phyloP scores from a whole-genome alignment of 495 filamentous ascomycete genomes.

The Collariella sp. region DNA sequence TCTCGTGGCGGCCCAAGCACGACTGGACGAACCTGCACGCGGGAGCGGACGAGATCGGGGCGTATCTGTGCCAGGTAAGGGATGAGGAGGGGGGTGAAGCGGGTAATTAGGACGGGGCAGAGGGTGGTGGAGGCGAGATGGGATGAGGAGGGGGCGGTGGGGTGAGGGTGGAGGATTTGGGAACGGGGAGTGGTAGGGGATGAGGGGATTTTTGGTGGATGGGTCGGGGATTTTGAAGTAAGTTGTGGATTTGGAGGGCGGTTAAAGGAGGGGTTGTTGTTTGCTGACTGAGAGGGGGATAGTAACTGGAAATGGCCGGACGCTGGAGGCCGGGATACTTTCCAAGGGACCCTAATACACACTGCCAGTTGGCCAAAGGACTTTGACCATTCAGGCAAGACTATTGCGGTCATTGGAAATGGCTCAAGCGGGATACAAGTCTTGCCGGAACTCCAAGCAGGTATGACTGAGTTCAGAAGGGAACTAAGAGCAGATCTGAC shows the following conservation, averaged over 20 bases:
- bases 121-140: conserved; percentile 33
- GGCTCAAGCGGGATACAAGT: conserved; percentile 52
- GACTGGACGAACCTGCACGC: conserved; percentile 55
- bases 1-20: conserved; percentile 47
- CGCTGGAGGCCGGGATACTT: conserved; percentile 39
- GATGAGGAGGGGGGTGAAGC: conserved; percentile 48
- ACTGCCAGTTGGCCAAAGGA: conserved; percentile 50
- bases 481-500: conserved; percentile 13
- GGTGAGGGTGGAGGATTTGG: conserved; percentile 40
- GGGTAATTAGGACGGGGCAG: conserved; percentile 39
- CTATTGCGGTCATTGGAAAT: conserved; percentile 53
- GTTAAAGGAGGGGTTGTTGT: neutral
- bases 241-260: conserved; percentile 8
- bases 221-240: conserved; percentile 53
- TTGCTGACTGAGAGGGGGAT: conserved; percentile 3
- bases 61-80: conserved; percentile 48
- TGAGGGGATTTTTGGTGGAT: conserved; percentile 50
- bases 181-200: conserved; percentile 35
- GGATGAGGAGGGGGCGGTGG: conserved; percentile 43
- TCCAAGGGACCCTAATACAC: conserved; percentile 48
- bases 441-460: conserved; percentile 50
- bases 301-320: conserved; percentile 58
- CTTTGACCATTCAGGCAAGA: conserved; percentile 49
- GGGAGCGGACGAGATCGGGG: conserved; percentile 47
- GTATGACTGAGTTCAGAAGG: conserved; percentile 21